Conservation (phyloP, 2,329 filamentous ascomycete genomes). For the Fusarium multiceps region DNA sequence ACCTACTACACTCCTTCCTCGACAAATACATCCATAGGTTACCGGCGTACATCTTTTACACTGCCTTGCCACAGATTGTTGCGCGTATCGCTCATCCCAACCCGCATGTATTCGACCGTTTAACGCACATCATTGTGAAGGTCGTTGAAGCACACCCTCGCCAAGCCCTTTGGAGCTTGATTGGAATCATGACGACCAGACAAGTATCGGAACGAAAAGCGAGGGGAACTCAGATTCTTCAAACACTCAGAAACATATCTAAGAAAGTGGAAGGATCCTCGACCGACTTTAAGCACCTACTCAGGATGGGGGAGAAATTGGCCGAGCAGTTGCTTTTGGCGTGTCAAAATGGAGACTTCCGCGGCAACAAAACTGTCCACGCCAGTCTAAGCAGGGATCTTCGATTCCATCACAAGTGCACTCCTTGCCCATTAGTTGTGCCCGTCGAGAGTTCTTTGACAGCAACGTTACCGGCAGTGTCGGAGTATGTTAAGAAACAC, state of each 20-base stretch:
- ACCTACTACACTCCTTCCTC: conserved; percentile 77
- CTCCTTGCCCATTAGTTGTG: conserved; percentile 87
- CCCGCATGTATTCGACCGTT: conserved; percentile 76
- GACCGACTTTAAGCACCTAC: conserved; percentile 75
- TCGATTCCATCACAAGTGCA: conserved; percentile 84
- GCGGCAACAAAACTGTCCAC: conserved; percentile 70
- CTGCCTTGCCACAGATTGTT: conserved; percentile 88
- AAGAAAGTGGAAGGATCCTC: conserved; percentile 64
- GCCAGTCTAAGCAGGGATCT: conserved; percentile 84
- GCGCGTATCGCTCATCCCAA: conserved; percentile 95
- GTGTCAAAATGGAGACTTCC: conserved; percentile 81
- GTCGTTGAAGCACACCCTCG: conserved; percentile 90
- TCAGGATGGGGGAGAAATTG: conserved; percentile 83
- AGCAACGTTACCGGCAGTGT: conserved; percentile 79
- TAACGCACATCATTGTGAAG: conserved; percentile 84
- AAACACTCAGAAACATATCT: conserved; percentile 58
- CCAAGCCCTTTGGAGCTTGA: conserved; percentile 90
- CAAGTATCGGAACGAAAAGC: conserved; percentile 73
- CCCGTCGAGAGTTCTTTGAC: conserved; percentile 88
- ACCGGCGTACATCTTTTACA: conserved; percentile 83
- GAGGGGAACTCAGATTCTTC: conserved; percentile 64
- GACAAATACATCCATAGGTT: conserved; percentile 80
- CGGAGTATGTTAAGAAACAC: conserved; percentile 80
- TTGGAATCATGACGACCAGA: conserved; percentile 86
- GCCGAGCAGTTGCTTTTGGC: conserved; percentile 83